phyloP scores from a whole-genome alignment of 768 basidiomycete species.

The Coprinellus aureogranulatus region DNA sequence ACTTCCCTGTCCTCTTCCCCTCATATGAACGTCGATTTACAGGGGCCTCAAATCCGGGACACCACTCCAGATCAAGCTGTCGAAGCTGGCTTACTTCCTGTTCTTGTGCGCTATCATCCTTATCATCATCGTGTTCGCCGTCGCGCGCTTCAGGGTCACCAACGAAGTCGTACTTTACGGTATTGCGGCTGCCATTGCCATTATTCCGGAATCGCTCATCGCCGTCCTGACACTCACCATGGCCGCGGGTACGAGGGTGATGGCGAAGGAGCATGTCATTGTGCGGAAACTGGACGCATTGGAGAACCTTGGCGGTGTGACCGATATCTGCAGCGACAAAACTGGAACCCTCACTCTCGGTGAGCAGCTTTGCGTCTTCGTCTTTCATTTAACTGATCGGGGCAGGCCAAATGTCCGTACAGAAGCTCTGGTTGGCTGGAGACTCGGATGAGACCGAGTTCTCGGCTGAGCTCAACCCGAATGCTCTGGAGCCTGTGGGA shows the following conservation, averaged over 20 bases:
- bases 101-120: constrained; percentile 35
- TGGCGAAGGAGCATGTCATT: constrained; percentile 58
- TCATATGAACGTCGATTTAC: neutral
- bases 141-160: constrained; percentile 29
- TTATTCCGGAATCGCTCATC: constrained; percentile 42
- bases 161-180: constrained; percentile 35
- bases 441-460: constrained; percentile 25
- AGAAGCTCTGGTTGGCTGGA: constrained; percentile 37
- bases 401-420: constrained; percentile 40
- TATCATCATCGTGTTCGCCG: constrained; percentile 37
- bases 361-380: constrained; percentile 6
- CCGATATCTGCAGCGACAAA: constrained; percentile 59
- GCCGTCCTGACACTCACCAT: constrained; percentile 57
- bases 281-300: constrained; percentile 63
- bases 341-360: constrained; percentile 58
- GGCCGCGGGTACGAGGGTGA: constrained; percentile 53
- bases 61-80: constrained; percentile 36
- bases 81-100: constrained; percentile 34
- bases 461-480: constrained; percentile 28
- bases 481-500: constrained; percentile 33
- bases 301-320: constrained; percentile 59
- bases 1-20: neutral
- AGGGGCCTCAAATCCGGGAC: constrained; percentile 36
- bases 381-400: neutral
- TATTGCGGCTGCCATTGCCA: constrained; percentile 37